Evolutionary conservation across 2,329 filamentous ascomycete genomes (phyloP).

Genomic region (Paramyrothecium sp.): DNA sequence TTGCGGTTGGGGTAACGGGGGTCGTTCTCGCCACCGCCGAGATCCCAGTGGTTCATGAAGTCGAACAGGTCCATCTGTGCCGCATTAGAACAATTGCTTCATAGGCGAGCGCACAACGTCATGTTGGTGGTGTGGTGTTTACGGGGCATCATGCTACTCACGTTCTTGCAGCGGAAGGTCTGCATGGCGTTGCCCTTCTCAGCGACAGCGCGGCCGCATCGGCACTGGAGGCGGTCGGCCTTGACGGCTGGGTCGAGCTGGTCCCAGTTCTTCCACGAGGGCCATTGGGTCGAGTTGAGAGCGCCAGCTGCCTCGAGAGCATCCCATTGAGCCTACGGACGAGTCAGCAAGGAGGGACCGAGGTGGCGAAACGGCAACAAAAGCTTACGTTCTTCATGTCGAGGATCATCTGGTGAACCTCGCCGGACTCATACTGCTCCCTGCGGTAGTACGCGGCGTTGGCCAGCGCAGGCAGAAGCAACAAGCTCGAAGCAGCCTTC

Average conservation of each 20-base stretch:
- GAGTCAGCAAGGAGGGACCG: background rate
- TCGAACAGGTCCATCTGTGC: background rate
- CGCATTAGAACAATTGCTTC: background rate
- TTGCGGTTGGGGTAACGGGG: constrained; percentile 11
- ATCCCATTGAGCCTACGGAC: constrained; percentile 11
- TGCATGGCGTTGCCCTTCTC: constrained; percentile 12
- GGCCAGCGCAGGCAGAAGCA: constrained; percentile 9
- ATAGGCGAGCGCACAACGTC: background rate
- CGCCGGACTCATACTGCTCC: constrained; percentile 11
- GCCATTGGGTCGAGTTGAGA: constrained; percentile 10
- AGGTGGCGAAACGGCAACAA: background rate
- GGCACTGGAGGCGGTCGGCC: constrained; percentile 10
- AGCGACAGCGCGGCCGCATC: constrained; percentile 7
- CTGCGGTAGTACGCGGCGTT: constrained; percentile 7
- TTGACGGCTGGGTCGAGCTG: constrained; percentile 9
- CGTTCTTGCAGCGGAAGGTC: constrained; percentile 20
- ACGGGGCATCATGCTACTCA: constrained; percentile 12
- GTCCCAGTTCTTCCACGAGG: constrained; percentile 11
- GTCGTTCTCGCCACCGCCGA: constrained; percentile 6
- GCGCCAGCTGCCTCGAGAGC: constrained; percentile 9
- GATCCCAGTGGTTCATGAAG: background rate
- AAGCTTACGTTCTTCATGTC: constrained; percentile 9
- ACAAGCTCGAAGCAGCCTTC: constrained; percentile 6
- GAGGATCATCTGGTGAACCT: constrained; percentile 12
- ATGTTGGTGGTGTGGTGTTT: too few relatives aligned